Base-by-base conservation (phyloP, 2,329 filamentous ascomycete genomes). In the Diaporthe humulicola region DNA sequence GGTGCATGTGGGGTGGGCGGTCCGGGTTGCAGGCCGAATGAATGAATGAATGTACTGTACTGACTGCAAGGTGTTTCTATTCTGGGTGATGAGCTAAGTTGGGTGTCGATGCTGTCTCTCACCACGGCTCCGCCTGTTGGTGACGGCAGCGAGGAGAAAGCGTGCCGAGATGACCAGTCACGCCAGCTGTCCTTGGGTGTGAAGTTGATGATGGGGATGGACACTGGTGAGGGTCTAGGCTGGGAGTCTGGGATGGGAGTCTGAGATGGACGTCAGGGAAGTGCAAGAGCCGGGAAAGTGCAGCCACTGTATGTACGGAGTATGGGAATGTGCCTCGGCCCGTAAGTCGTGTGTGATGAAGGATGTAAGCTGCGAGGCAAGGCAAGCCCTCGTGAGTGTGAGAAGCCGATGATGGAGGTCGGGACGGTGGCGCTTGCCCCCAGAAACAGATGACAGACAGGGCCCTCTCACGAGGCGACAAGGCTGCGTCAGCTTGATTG, bases 401-500 rank as follows among this genome's bases (percentile, higher is more conserved):
- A 67, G 45, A 52, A 28, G 45, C 2, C 12, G 61, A 52, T 54
- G 45, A 69, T 69, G 45, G n/a, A 54, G n/a, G 45, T 25, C 22
- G 30, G 3, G n/a, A 22, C 7, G 64, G 45, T 69, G 30, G 45
- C 64, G 48, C 30, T 52, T 67, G 64, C 42, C 19, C 42, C 42
- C 19, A 36, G 19, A 33, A 48, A 66, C 40, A 10, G 42, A 36
- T 61, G 58, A 42, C 38, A 15, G 28, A n/a, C n/a, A n/a, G 10
- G 15, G 12, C 7, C 19, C 19, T 66, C 10, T 52, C 22, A 54
- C 33, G 30, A 69, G 64, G 64, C 64, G 64, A 30, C 64, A 40
- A 69, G 64, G 64, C 48, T 69, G 64, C 64, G 64, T 69, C 64
- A 69, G 64, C 64, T 69, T 69, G 64, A 54, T 54, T 69, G 64